phyloP scores from a whole-genome alignment of 139 green algal genomes.

The Eudorina sp. region DNA sequence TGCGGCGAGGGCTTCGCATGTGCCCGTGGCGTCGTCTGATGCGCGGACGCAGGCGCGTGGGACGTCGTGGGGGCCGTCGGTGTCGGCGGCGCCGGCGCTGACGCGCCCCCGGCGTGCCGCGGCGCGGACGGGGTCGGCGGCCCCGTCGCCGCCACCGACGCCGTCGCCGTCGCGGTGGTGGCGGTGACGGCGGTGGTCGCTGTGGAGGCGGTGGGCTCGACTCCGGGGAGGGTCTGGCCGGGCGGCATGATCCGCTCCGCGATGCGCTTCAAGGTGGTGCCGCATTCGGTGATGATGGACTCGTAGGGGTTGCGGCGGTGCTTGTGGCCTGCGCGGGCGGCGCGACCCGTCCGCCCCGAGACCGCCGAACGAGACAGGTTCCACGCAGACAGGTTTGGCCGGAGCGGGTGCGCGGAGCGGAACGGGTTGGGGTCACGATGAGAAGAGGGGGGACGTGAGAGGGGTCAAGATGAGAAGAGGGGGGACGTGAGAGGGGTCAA shows the following conservation, averaged over 20 bases:
- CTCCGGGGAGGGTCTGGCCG: not conserved
- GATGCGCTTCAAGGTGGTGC: slow-evolving; percentile 71
- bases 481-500: no score
- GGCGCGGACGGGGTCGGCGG: not conserved
- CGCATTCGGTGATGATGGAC: slow-evolving; percentile 79
- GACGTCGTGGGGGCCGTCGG: not conserved
- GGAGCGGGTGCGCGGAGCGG: no score
- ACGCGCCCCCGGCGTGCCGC: no score
- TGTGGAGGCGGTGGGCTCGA: not conserved
- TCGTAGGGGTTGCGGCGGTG: slow-evolving; percentile 85
- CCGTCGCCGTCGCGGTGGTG: not conserved
- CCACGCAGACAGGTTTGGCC: no score
- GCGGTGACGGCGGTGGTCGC: no score
- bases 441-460: no score
- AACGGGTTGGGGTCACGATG: no score
- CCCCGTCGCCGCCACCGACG: not conserved
- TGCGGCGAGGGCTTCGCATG: no score
- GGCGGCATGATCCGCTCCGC: slow-evolving; percentile 50
- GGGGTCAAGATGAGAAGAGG: no score
- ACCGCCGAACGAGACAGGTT: no score
- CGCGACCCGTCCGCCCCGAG: no score
- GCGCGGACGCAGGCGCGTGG: not conserved
- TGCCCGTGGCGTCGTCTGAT: no score
- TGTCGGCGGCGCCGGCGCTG: not conserved
- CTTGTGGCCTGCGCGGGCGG: slow-evolving; percentile 57